Evolutionary conservation across 2,329 filamentous ascomycete genomes (phyloP).

Genomic region (Emergomyces orientalis): DNA sequence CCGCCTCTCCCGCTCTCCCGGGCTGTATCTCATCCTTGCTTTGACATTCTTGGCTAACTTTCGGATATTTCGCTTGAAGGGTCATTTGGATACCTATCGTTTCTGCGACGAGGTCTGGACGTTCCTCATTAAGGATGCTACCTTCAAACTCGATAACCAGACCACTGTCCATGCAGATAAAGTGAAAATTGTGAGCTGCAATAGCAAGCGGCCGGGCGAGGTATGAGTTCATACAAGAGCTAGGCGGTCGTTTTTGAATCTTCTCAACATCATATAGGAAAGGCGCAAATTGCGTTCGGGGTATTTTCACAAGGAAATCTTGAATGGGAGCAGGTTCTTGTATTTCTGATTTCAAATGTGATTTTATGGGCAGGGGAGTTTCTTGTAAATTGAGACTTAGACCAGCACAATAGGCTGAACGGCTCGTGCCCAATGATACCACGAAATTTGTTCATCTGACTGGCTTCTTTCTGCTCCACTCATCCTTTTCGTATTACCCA

Average conservation of each 20-base stretch:
- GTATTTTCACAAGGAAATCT: neutral
- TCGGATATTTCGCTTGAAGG: conserved; percentile 44
- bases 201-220: conserved; percentile 70
- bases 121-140: conserved; percentile 95
- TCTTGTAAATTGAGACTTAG: neutral
- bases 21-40: neutral
- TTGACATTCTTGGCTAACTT: conserved; percentile 14
- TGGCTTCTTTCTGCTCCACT: neutral
- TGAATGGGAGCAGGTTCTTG: neutral
- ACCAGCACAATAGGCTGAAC: neutral
- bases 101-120: conserved; percentile 99
- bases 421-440: conserved; percentile 4
- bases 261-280: neutral
- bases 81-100: conserved; percentile 93
- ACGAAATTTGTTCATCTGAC: neutral
- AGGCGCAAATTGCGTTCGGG: conserved; percentile 2
- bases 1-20: neutral
- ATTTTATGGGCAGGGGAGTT: neutral
- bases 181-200: conserved; percentile 98
- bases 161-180: conserved; percentile 72
- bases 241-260: conserved; percentile 9
- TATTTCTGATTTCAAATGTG: neutral
- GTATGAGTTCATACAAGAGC: conserved; percentile 17
- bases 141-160: conserved; percentile 91
- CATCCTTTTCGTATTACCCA: neutral